Evolutionary conservation across 163 green algal species (phyloP).

Genomic region (Scenedesmus sp.): DNA sequence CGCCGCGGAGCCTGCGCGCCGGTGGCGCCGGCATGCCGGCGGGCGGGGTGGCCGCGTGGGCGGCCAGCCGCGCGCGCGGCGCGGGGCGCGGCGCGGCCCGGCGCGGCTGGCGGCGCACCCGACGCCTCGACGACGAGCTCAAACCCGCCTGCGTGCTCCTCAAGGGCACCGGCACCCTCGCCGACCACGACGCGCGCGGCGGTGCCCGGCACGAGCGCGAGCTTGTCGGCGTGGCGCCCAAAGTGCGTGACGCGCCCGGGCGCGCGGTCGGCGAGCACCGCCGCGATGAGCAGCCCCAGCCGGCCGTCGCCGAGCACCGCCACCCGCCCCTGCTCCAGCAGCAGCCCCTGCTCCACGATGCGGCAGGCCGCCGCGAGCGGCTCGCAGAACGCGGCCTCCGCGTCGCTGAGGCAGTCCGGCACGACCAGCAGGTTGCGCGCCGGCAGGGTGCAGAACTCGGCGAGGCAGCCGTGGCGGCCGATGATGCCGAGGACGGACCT

Average conservation of each 20-base stretch:
- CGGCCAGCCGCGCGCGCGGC: too few relatives aligned
- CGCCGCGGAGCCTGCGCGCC: constrained; percentile 47
- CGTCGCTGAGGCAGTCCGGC: constrained; percentile 59
- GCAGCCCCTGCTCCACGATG: constrained; percentile 71
- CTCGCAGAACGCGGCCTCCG: constrained; percentile 71
- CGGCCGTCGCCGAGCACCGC: constrained; percentile 42
- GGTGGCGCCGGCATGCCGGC: too few relatives aligned
- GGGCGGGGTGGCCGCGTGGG: not conserved
- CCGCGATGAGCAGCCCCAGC: constrained; percentile 42
- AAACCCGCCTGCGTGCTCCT: constrained; percentile 45
- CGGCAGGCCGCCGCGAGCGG: constrained; percentile 76
- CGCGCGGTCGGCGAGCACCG: constrained; percentile 9
- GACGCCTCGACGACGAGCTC: constrained; percentile 68
- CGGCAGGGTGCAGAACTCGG: constrained; percentile 62
- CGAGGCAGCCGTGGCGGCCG: constrained; percentile 61
- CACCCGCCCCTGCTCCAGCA: constrained; percentile 35
- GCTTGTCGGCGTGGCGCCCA: constrained; percentile 67
- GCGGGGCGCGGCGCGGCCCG: too few relatives aligned
- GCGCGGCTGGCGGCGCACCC: constrained; percentile 16
- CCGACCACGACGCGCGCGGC: constrained; percentile 23
- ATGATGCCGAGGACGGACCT: constrained; percentile 82
- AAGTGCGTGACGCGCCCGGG: constrained; percentile 55
- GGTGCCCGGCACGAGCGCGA: constrained; percentile 58
- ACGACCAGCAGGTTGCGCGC: constrained; percentile 67
- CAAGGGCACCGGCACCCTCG: not conserved